Evolutionary conservation across 345 rosid genomes (phyloP).

Genomic region (Tarenaya hassleriana): DNA sequence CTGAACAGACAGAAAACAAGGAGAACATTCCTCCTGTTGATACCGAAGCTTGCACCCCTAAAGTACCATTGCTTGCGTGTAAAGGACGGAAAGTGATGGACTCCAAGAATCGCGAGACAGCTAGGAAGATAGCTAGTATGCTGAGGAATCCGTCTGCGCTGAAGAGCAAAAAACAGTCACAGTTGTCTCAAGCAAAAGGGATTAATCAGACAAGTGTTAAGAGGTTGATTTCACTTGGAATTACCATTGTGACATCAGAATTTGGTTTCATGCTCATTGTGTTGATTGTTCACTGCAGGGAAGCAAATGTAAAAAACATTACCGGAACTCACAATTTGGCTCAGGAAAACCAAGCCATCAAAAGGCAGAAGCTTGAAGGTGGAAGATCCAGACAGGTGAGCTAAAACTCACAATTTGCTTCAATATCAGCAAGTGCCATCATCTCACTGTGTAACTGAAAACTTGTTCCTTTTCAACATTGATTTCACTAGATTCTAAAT

Average conservation of each 20-base stretch:
- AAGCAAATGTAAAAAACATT: conserved; percentile 24
- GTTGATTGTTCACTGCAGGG: conserved; percentile 29
- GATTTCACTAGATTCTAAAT: conserved; percentile 62
- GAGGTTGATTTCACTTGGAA: conserved; percentile 29
- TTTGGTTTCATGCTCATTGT: conserved; percentile 2
- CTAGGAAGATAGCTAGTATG: conserved; percentile 51
- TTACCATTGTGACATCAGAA: not conserved
- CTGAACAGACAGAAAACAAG: conserved; percentile 25
- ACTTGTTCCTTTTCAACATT: conserved; percentile 1
- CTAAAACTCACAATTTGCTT: not conserved
- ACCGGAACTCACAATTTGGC: conserved; percentile 47
- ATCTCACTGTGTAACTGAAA: not conserved
- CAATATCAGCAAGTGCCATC: not conserved
- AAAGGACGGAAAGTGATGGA: conserved; percentile 30
- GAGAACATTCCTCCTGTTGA: conserved; percentile 34
- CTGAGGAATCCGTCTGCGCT: conserved; percentile 52
- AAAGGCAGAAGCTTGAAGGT: conserved; percentile 91
- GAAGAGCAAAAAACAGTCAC: conserved; percentile 42
- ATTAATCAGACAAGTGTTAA: conserved; percentile 32
- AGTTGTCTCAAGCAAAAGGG: conserved; percentile 45
- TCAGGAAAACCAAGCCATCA: conserved; percentile 91
- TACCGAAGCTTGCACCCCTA: conserved; percentile 47
- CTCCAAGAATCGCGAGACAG: conserved; percentile 58
- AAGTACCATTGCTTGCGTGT: conserved; percentile 21
- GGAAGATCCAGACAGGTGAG: conserved; percentile 85